Evolutionary conservation across 495 filamentous ascomycete genomes (phyloP).

Genomic region (Penicillium argentinense): DNA sequence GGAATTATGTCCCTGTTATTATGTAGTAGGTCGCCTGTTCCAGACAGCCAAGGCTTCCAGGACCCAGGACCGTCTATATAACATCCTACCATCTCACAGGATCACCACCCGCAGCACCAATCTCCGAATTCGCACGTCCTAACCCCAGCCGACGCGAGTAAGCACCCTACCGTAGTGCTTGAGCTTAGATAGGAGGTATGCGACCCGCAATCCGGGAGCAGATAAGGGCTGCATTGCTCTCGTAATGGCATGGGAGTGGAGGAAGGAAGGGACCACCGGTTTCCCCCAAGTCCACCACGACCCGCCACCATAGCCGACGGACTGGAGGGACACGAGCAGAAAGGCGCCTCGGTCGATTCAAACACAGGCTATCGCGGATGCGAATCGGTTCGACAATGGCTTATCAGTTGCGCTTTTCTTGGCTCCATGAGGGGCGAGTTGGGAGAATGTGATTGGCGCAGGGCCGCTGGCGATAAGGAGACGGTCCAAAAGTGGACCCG

Average conservation of each 20-base stretch:
- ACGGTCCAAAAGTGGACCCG: constrained; percentile 7
- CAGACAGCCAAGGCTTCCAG: too few relatives aligned
- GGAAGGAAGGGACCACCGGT: too few relatives aligned
- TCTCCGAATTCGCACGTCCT: constrained; percentile 33
- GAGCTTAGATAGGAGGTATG: constrained; percentile 23
- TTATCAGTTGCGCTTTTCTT: constrained; percentile 3
- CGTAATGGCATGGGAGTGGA: constrained; percentile 15
- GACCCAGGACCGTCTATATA: too few relatives aligned
- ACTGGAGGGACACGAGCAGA: too few relatives aligned
- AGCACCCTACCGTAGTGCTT: background rate
- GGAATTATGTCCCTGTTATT: too few relatives aligned
- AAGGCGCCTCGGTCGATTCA: too few relatives aligned
- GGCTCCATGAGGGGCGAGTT: background rate
- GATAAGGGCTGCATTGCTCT: constrained; percentile 18
- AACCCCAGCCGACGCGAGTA: background rate
- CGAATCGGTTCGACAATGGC: background rate
- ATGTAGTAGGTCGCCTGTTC: too few relatives aligned
- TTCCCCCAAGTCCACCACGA: too few relatives aligned
- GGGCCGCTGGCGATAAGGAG: constrained; percentile 1
- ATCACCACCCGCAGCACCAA: background rate
- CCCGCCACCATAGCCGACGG: too few relatives aligned
- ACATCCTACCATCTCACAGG: background rate
- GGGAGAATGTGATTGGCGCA: constrained; percentile 6
- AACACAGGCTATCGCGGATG: background rate
- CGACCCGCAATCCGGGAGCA: constrained; percentile 6